These are phyloP conservation scores for Chrysochromulina tobinii DNA, from an alignment of 78 protist genomes.

Conservation along the genomic window DNA sequence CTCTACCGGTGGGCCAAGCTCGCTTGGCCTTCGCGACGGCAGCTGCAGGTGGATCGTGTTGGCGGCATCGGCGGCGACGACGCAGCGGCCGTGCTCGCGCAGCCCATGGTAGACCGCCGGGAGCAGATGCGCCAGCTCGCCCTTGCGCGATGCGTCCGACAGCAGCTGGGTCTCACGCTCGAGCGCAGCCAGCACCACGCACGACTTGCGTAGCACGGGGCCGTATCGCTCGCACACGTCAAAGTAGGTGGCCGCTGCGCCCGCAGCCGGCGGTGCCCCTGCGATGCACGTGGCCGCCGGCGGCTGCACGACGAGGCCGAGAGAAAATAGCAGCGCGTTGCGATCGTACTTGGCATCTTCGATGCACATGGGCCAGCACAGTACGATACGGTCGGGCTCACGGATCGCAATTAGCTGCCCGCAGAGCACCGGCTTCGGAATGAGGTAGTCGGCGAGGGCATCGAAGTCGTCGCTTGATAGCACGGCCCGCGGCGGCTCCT, in stretches of 20 bases:
- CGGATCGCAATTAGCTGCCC: constrained; percentile 48
- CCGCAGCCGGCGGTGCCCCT: neutral
- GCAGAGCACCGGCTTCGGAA: constrained; percentile 70
- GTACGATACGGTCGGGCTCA: neutral
- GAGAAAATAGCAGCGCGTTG: constrained; percentile 68
- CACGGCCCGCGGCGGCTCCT: constrained; percentile 58
- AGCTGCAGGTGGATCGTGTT: neutral
- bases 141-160: neutral
- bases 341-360: constrained; percentile 69
- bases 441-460: constrained; percentile 66
- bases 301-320: constrained; percentile 57
- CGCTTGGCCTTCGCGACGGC: neutral
- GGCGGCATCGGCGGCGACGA: neutral
- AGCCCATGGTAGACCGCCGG: neutral
- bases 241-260: too few species aligned
- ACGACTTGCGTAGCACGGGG: neutral
- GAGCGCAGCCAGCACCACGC: neutral
- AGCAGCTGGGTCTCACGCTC: neutral
- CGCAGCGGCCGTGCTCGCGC: neutral
- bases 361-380: constrained; percentile 52
- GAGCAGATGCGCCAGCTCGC: neutral
- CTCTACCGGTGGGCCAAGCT: neutral
- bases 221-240: neutral
- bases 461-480: constrained; percentile 57
- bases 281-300: neutral